Evolutionary conservation across 1,139 yeast genomes (phyloP).

Genomic region (Kodamaea derodonti): DNA sequence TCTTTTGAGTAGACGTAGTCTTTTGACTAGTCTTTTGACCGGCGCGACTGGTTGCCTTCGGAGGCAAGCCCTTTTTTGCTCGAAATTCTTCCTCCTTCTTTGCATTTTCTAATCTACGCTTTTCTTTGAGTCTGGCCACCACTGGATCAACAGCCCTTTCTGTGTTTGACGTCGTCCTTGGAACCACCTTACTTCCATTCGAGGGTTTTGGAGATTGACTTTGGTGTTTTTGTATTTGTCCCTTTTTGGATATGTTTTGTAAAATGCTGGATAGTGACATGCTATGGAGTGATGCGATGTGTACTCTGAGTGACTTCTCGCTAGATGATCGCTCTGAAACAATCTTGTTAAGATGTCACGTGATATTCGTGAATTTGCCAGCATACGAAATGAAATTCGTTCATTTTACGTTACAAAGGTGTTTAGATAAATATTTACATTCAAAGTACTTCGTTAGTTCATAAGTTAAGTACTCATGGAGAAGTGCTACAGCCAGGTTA

Average conservation of each 20-base stretch:
- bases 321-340: too few relatives aligned
- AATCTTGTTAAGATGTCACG: too few relatives aligned
- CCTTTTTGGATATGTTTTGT: conserved; percentile 30
- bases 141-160: conserved; percentile 42
- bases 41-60: conserved; percentile 13
- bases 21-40: conserved; percentile 3
- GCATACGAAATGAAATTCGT: too few relatives aligned
- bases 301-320: background rate
- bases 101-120: conserved; percentile 53
- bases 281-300: too few relatives aligned
- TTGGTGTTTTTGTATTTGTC: conserved; percentile 15
- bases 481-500: too few relatives aligned
- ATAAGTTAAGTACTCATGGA: too few relatives aligned
- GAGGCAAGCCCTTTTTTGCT: conserved; percentile 32
- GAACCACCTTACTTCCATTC: background rate
- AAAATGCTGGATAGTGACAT: conserved; percentile 27
- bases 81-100: conserved; percentile 34
- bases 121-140: conserved; percentile 60
- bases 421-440: too few relatives aligned
- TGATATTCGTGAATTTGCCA: too few relatives aligned
- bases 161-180: background rate
- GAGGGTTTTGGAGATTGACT: background rate
- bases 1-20: conserved; percentile 8
- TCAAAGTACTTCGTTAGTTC: too few relatives aligned
- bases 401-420: too few relatives aligned